These are phyloP conservation scores for Bryum argenteum DNA, from an alignment of 225 moss, liverwort and hornwort genomes.

Conservation along the genomic window DNA sequence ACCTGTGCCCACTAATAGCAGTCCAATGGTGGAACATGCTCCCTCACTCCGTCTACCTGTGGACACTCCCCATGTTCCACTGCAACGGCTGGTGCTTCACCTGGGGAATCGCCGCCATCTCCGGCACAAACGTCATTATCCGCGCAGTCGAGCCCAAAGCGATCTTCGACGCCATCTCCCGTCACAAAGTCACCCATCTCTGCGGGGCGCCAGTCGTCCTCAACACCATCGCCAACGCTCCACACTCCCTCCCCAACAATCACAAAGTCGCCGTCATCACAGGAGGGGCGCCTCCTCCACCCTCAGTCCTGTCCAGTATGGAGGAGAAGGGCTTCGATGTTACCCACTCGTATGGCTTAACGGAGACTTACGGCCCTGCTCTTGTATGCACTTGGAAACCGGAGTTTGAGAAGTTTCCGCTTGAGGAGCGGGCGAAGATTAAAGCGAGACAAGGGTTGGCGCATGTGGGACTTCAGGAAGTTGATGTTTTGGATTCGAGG, in stretches of 20 bases:
- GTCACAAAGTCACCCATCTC: slow-evolving; percentile 33
- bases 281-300: slow-evolving; percentile 80
- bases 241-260: slow-evolving; percentile 35
- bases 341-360: slow-evolving; percentile 71
- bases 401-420: slow-evolving; percentile 59
- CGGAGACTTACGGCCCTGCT: slow-evolving; percentile 71
- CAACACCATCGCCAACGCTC: slow-evolving; percentile 60
- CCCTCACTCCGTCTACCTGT: slow-evolving; percentile 63
- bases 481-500: slow-evolving; percentile 59
- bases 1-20: slow-evolving; percentile 53
- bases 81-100: slow-evolving; percentile 79
- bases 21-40: slow-evolving; percentile 65
- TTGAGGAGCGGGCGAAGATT: slow-evolving; percentile 46
- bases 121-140: slow-evolving; percentile 72
- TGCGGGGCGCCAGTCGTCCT: slow-evolving; percentile 86
- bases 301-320: slow-evolving; percentile 62
- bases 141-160: slow-evolving; percentile 55
- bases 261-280: slow-evolving; percentile 44
- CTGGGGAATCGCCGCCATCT: slow-evolving; percentile 71
- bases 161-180: slow-evolving; percentile 40
- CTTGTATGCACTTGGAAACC: slow-evolving; percentile 79
- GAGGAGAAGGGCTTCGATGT: slow-evolving; percentile 65
- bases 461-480: slow-evolving; percentile 43
- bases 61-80: slow-evolving; percentile 90
- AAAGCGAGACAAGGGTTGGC: slow-evolving; percentile 81